Conservation (phyloP, 352 stramenopile genomes). For the Globisporangium paroecandrum region DNA sequence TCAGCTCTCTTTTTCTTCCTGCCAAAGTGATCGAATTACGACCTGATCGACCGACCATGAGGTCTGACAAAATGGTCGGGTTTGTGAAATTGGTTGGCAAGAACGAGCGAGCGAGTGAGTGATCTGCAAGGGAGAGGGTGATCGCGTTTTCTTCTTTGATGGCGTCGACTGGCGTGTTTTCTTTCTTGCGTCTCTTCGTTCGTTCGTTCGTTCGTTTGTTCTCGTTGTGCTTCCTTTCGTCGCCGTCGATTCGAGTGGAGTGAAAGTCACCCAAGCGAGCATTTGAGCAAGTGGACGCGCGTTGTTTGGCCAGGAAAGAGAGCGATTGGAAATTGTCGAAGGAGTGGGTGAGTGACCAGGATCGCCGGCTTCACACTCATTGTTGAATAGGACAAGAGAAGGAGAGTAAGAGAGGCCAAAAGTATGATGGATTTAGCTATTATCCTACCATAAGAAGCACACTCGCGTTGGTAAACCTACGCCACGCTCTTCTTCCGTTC, state of each 20-base stretch:
- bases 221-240: not conserved
- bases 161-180: constrained; percentile 1
- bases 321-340: not conserved
- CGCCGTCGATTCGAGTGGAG: not conserved
- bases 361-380: not conserved
- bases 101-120: not conserved
- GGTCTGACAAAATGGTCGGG: not conserved
- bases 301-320: not conserved
- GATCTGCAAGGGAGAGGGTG: not conserved
- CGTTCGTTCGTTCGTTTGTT: not conserved
- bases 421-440: not conserved
- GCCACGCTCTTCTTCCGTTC: not conserved
- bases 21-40: not conserved
- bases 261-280: not conserved
- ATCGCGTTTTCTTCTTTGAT: constrained; percentile 5
- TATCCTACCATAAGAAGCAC: not conserved
- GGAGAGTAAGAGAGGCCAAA: not conserved
- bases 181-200: not conserved
- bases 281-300: not conserved
- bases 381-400: not conserved
- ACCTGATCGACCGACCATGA: not conserved
- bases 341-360: not conserved
- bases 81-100: not conserved
- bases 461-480: not conserved
- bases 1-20: not conserved